Percentiles rank a stretch among this genome's conserved stretches.
Conservation (phyloP, 192 early-diverging fungal species). For the Mortierella alpina region DNA sequence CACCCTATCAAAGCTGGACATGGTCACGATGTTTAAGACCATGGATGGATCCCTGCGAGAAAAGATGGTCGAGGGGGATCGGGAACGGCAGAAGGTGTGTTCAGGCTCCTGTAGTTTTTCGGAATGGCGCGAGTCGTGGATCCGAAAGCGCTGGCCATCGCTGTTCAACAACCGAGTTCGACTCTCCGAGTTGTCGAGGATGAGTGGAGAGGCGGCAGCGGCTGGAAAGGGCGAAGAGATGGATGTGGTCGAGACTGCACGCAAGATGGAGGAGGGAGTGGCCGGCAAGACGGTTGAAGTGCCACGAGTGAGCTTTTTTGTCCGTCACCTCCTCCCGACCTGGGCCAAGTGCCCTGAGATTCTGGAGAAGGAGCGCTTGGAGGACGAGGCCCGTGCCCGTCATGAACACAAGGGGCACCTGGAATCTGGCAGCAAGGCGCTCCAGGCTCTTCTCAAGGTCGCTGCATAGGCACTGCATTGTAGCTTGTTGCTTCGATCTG, state of each 20-base stretch:
- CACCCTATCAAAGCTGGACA: conserved; percentile 28
- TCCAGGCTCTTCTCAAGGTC: no score
- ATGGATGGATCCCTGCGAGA: conserved; percentile 29
- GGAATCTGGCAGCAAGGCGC: no score
- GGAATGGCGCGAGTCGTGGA: conserved; percentile 47
- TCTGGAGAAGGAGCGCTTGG: conserved; percentile 17
- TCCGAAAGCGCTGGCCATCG: conserved; percentile 38
- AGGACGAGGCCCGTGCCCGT: conserved; percentile 1
- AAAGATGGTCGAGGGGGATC: conserved; percentile 11
- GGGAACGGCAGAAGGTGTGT: not conserved
- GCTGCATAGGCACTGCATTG: no score
- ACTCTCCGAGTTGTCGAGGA: conserved; percentile 22
- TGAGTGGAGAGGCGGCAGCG: not conserved
- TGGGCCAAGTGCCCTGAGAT: conserved; percentile 21
- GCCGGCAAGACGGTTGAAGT: conserved; percentile 19
- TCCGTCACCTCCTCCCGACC: conserved; percentile 8
- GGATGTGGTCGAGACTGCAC: conserved; percentile 22
- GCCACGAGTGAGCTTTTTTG: conserved; percentile 16
- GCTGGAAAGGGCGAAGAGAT: conserved; percentile 2
- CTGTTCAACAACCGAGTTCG: conserved; percentile 48
- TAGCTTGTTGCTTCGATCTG: no score
- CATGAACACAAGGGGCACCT: not conserved
- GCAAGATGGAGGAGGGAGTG: conserved; percentile 45
- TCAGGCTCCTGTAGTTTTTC: not conserved
- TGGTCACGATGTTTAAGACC: conserved; percentile 26